Percentiles rank a stretch among this genome's conserved stretches.
These are phyloP conservation scores for Macrophomina pseudophaseolina DNA, from an alignment of 2,329 filamentous ascomycete species.

Conservation along the genomic window DNA sequence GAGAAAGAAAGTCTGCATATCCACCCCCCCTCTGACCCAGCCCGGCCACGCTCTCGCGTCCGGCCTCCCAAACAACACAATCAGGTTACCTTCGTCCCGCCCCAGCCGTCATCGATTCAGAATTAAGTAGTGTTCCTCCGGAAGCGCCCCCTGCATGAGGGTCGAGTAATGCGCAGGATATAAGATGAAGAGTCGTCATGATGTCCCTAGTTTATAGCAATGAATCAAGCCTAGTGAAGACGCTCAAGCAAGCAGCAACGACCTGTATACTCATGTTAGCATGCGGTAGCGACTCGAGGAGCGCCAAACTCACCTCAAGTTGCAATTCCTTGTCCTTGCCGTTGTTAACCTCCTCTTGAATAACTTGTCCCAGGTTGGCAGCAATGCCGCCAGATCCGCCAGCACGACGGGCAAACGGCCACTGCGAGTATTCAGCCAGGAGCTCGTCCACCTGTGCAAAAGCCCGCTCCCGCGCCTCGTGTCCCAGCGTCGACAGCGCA, in stretches of 20 bases:
- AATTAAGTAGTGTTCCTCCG: slow-evolving; percentile 20
- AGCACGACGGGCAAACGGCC: slow-evolving; percentile 85
- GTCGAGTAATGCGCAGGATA: slow-evolving; percentile 13
- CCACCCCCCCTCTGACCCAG: neutral
- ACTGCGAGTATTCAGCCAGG: slow-evolving; percentile 94
- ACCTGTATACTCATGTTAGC: slow-evolving; percentile 55
- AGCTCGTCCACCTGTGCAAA: slow-evolving; percentile 98
- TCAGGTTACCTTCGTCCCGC: neutral
- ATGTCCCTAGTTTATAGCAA: slow-evolving; percentile 67
- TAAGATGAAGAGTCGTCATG: slow-evolving; percentile 7
- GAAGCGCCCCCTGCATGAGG: slow-evolving; percentile 10
- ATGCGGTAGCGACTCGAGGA: neutral
- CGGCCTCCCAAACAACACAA: neutral
- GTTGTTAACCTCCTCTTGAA: slow-evolving; percentile 84
- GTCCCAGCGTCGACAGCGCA: slow-evolving; percentile 88
- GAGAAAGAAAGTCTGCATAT: slow-evolving; percentile 18
- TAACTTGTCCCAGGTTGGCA: slow-evolving; percentile 86
- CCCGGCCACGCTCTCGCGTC: neutral
- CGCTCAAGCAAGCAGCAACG: slow-evolving; percentile 92
- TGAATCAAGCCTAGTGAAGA: slow-evolving; percentile 97
- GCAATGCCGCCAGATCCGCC: slow-evolving; percentile 82
- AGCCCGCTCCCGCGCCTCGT: slow-evolving; percentile 90
- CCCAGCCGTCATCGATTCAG: slow-evolving; percentile 6
- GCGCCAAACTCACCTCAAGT: slow-evolving; percentile 72
- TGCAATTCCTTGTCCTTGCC: slow-evolving; percentile 94